Evolutionary conservation across 2,329 filamentous ascomycete species (phyloP), one percentile per base, ranked within the genome.

Genomic region (Aspergillus pseudoglaucus): DNA sequence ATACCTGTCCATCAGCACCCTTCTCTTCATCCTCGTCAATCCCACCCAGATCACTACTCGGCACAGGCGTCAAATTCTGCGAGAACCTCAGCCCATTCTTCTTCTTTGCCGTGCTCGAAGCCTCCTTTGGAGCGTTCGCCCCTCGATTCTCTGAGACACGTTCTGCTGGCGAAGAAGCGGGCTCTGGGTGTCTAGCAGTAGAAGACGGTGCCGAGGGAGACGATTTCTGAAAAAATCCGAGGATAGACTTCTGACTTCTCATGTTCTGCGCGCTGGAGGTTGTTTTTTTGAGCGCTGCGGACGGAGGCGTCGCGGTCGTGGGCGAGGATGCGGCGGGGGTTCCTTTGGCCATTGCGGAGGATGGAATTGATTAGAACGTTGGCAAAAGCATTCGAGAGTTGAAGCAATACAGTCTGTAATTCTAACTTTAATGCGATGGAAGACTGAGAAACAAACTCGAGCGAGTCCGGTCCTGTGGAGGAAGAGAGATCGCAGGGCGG

Each of bases 1-100:
- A 18, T 51, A 41, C 47, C 44, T 56, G 62, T 52, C 78, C 53
- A 42, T 78, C 76, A 52, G 61, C 12, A 55, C 65, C 73, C 47
- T 47, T 47, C 17, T 54, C 57, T 14, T 80, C 75, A 53, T 85
- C 84, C 57, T 86, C 82, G 53, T 87, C 82, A 0, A 84, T 82
- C 46, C 85, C 82, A 22, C 81, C 66, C 32, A 78, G 79, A 68
- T 94, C 88, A 68, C 89, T 94, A 67, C 88, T 95, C 4, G 89
- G 85, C 5, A 85, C 79, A 4, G 89, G 88, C 0, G 88, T 90
- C 49, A 84, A 71, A 49, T 75, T 75, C 33, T 74, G 71, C 49
- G 59, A 69, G 50, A 59, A 69, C 58, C 60, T 74, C 59, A 56
- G 65, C 53, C 53, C 64, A 57, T 53, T 61, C 48, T 56, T 71